Conservation (phyloP, 208 protist species). For the Crithidia fasciculata region DNA sequence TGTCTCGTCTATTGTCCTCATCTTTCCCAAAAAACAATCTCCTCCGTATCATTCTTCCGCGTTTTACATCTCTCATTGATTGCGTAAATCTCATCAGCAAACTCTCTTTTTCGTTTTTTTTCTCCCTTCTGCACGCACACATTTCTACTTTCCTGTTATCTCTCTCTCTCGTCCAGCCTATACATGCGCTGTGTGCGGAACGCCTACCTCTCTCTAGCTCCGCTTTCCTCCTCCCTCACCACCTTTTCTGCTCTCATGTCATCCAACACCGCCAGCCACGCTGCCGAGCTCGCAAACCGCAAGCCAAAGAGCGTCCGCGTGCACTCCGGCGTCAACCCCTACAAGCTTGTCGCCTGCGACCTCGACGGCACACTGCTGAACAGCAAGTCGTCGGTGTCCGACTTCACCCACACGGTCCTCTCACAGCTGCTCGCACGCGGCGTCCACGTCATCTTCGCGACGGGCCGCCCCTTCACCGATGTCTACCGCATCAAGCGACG, state of each 20-base stretch:
- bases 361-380: conserved; percentile 79
- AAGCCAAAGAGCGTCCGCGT: conserved; percentile 29
- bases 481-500: conserved; percentile 61
- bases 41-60: no score
- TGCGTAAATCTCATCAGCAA: no score
- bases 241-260: conserved; percentile 1
- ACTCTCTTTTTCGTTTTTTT: no score
- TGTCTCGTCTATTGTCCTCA: no score
- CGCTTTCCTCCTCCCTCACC: neutral
- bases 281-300: conserved; percentile 9
- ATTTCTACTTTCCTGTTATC: no score
- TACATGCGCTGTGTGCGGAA: conserved; percentile 2
- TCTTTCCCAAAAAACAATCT: no score
- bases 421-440: conserved; percentile 57
- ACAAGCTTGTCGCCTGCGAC: conserved; percentile 64
- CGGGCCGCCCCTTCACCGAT: conserved; percentile 68
- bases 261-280: neutral
- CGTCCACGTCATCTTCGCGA: conserved; percentile 84
- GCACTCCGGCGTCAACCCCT: conserved; percentile 19
- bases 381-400: conserved; percentile 37
- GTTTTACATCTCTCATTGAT: no score
- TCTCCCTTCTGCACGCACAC: no score
- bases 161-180: no score
- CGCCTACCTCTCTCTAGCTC: neutral
- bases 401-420: conserved; percentile 52